phyloP scores from a whole-genome alignment of 1,139 yeast genomes.

The Protomyces arabidopsidicola region DNA sequence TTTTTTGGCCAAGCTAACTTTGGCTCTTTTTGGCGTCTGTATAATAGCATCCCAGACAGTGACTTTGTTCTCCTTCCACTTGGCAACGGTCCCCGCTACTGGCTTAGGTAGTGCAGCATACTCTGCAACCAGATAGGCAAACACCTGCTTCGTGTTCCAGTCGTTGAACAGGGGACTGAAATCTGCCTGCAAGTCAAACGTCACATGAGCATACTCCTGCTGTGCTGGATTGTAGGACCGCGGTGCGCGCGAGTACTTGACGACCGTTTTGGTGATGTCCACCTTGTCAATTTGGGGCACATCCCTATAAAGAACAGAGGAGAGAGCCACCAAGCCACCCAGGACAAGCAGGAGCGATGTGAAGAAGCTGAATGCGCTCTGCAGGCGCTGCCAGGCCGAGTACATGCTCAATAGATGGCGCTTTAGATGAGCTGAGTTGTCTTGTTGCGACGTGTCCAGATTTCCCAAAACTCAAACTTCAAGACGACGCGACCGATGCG shows the following conservation, averaged over 20 bases:
- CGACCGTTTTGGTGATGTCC: constrained; percentile 35
- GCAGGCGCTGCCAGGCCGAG: constrained; percentile 13
- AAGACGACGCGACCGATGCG: too few relatives aligned
- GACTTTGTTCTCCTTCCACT: constrained; percentile 51
- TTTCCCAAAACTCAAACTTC: too few relatives aligned
- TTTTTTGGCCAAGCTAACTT: constrained; percentile 41
- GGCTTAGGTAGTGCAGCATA: background rate
- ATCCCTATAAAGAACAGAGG: constrained; percentile 12
- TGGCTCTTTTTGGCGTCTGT: constrained; percentile 54
- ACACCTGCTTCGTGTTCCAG: constrained; percentile 95
- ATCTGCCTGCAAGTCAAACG: constrained; percentile 61
- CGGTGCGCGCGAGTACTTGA: constrained; percentile 61
- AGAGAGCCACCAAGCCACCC: constrained; percentile 9
- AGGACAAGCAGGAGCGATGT: constrained; percentile 24
- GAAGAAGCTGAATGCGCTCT: constrained; percentile 19
- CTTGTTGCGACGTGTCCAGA: background rate
- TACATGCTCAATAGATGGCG: constrained; percentile 3
- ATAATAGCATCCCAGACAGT: constrained; percentile 91
- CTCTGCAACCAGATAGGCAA: constrained; percentile 73
- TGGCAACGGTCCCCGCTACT: background rate
- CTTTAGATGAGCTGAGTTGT: background rate
- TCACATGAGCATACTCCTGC: constrained; percentile 71
- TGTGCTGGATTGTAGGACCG: constrained; percentile 67
- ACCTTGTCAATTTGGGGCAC: background rate
- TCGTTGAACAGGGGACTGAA: constrained; percentile 67